Evolutionary conservation across 495 filamentous ascomycete genomes (phyloP), one percentile per base, ranked within the genome.

Genomic region (Talaromyces liani): DNA sequence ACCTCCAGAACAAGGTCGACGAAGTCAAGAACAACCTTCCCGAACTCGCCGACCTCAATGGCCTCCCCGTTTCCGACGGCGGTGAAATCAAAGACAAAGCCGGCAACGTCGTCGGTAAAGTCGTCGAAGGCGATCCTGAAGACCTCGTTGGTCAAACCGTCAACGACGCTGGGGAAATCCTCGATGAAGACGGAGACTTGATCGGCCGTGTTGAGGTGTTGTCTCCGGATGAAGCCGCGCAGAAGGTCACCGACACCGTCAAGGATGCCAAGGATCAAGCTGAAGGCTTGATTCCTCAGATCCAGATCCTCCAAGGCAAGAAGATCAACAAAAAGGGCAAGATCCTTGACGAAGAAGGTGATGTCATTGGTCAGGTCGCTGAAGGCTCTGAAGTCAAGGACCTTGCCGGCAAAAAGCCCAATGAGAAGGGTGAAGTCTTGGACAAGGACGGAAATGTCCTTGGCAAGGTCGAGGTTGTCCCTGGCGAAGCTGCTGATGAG

Each of bases 41-140:
- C 47, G 77, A 79, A 22, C 68, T 84, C 2, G 79, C 77, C 39
- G 77, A 84, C 61, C 75, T 88, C 20, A 82, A 84, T 34, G 85
- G 84, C 25, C 74, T 85, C 10, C 75, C 81, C 58, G 82, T 87
- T 12, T 73, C 80, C n/a, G 80, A 85, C 27, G 82, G 80, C n/a
- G 85, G 85, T 12, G 65, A 80, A 16, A 81, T 87, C 63, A 70
- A 79, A 62, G 80, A 85, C 62, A 67, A 77, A 9, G 80, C 82
- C 58, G 85, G 85, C 45, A 80, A 82, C 33, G 65, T 81, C 6
- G 67, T 88, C 31, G 87, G 85, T 31, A 79, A 79, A 33, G 78
- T 88, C 20, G 79, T 80, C n/a, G 85, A 88, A 65, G 85, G 85
- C 8, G 79, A 86, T 34, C 81, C 85, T 36, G 73, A 73, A 25